These are phyloP conservation scores for Jacaranda copaia DNA, from an alignment of 257 asterid genomes.

Conservation along the genomic window DNA sequence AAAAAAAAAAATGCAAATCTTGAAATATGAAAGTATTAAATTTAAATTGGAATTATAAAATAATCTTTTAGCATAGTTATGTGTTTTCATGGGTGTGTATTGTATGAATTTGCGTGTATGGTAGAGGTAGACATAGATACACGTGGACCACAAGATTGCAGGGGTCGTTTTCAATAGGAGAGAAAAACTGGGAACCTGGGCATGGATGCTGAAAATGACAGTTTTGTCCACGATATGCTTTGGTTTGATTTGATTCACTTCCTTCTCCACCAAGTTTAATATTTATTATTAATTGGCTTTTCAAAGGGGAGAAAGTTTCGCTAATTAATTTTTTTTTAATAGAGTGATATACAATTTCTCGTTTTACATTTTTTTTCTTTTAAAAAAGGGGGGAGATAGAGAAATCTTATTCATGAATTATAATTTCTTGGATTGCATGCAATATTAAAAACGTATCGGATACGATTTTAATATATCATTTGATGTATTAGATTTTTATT, in stretches of 20 bases:
- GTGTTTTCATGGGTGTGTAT: background rate
- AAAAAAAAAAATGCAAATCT: too few species aligned
- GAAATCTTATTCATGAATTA: background rate
- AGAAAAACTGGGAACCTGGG: background rate
- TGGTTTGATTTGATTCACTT: conserved; percentile 20
- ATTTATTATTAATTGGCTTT: conserved; percentile 7
- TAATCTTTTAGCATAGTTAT: background rate
- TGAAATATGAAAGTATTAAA: too few species aligned
- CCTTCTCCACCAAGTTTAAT: background rate
- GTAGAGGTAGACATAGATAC: conserved; percentile 26
- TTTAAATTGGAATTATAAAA: too few species aligned
- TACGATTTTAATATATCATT: too few species aligned
- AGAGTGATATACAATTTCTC: too few species aligned
- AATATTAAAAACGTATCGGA: too few species aligned
- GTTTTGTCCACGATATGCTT: background rate
- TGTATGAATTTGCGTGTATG: background rate
- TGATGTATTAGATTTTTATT: too few species aligned
- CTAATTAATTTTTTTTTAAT: background rate
- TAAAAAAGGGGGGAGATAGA: background rate
- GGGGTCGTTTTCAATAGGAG: conserved; percentile 43
- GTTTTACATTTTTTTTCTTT: too few species aligned
- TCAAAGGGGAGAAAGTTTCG: background rate
- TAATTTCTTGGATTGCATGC: too few species aligned
- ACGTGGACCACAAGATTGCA: conserved; percentile 40
- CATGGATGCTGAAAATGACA: conserved; percentile 1